Base-by-base conservation (phyloP, 1,284 basidiomycete species). In the Leccinum angustisporum region DNA sequence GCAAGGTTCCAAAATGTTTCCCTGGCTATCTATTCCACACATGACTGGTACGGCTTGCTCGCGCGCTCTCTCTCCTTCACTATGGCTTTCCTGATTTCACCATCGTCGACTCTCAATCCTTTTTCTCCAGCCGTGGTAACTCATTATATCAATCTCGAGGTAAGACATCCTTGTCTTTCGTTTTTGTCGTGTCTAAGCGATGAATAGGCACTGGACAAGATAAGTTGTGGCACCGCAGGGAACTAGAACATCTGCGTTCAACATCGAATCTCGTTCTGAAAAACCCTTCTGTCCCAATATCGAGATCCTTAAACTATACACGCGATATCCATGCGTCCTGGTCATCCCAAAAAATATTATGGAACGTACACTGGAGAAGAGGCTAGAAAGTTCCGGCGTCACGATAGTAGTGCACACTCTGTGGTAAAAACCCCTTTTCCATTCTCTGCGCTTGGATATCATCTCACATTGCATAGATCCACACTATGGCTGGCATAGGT, bases 261-360 rank as follows among this genome's bases (percentile, higher is more conserved):
- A 66, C 6, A 43, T 83, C 6, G 73, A 72, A 54, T 76, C 77
- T 48, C 75, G 75, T 33, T 67, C 70, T 14, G 34, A 34, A 34
- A 34, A 1, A 36, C 34, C 13, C 1, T 40, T 75, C 16, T 54
- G 66, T 2, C 65, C 72, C 1, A 68, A 80, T 57, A 79, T 84
- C 57, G 30, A 66, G 1, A 40, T 27, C 31, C 72, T 81, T 11
- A 62, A 67, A 31, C 48, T 51, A 6, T 73, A 81, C 65, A 86
- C 82, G 25, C 77, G 73, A 8, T 81, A 75, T 65, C 79, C 84
- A 0, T 84, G 77, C 58, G 71, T 73, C 6, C 55, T 84, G 11
- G 50, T 80, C 30, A 67, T 84, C 18, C 77, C 83, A 85, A 87
- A 27, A 63, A 75, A 74, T 51, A 61, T 77, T 40, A 83, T 82